Base-by-base conservation (phyloP, 1,284 basidiomycete genomes). In the Leccinum pachyderme region DNA sequence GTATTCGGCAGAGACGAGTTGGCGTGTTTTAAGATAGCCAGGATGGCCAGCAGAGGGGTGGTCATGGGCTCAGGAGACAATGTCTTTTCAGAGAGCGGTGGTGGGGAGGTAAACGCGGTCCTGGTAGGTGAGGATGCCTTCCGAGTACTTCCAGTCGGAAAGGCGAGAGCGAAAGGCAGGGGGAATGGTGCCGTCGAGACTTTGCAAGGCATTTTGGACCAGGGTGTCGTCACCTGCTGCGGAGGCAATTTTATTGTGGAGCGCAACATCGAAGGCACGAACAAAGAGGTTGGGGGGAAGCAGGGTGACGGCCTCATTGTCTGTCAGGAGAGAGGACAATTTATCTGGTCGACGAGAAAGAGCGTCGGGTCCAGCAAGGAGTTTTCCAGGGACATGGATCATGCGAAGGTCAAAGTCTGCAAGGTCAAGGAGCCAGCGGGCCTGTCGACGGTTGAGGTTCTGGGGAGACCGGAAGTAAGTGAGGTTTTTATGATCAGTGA, bases 171-270 rank as follows among this genome's bases (percentile, higher is more conserved):
- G 4, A 5, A 41, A 22, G n/a, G 8, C 8, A 0, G 9, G 22
- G 2, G 22, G 39, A 11, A 22, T 22, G 7, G n/a, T 1, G 8
- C 9, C 5, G 9, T 41, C n/a, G 7, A 12, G 39, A 4, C 2
- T 4, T 24, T 41, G 18, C 5, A 41, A 11, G 2, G 18, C 6
- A 0, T 12, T 24, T 4, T 11, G 18, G 2, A 41, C 11, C 5
- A 22, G 7, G 4, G 39, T 4, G 2, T 41, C 22, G 6, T 9
- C 0, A 0, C 11, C 5, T 0, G 39, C 11, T 0, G n/a, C n/a
- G 1, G 3, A 9, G 35, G 7, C 2, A 5, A 41, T 24, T 6
- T 5, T 11, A 1, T 11, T 5, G 5, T 3, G 3, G 1, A 41
- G 39, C 0, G 11, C 7, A 2, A 22, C 1, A 2, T 41, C 11